A percentile compares a stretch with the other conserved stretches of the same genome.
phyloP scores from a whole-genome alignment of 768 basidiomycete species.

The Kwoniella europaea region DNA sequence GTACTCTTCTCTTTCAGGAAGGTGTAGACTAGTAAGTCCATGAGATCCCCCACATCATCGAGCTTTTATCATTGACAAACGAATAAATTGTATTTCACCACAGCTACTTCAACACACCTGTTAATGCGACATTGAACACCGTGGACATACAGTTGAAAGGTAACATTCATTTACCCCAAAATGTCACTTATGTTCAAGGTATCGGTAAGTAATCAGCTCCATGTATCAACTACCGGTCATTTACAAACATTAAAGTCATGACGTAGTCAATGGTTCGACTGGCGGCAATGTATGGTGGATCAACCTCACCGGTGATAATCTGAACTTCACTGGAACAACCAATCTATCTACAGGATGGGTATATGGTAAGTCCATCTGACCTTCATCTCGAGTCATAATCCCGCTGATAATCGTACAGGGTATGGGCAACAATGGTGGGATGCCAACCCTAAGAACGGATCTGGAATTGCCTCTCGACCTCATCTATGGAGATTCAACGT shows the following conservation, averaged over 20 bases:
- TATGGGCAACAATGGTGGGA: slow-evolving; percentile 66
- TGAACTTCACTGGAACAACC: slow-evolving; percentile 61
- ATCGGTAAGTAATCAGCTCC: slow-evolving; percentile 26
- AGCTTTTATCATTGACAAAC: too few relatives aligned
- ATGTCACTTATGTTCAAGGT: slow-evolving; percentile 61
- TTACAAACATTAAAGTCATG: not conserved
- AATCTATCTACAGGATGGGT: slow-evolving; percentile 61
- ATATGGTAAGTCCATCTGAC: slow-evolving; percentile 52
- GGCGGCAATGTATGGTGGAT: slow-evolving; percentile 61
- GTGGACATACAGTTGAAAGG: slow-evolving; percentile 62
- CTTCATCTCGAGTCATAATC: not conserved
- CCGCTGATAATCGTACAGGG: slow-evolving; percentile 13
- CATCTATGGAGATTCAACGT: slow-evolving; percentile 64
- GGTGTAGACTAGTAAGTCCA: slow-evolving; percentile 45
- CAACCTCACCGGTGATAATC: slow-evolving; percentile 61
- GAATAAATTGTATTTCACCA: too few relatives aligned
- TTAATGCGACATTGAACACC: slow-evolving; percentile 48
- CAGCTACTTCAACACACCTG: slow-evolving; percentile 45
- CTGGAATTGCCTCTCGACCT: slow-evolving; percentile 59
- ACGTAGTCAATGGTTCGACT: slow-evolving; percentile 33
- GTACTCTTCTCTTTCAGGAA: slow-evolving; percentile 32
- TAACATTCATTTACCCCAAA: slow-evolving; percentile 62
- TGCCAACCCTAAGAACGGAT: slow-evolving; percentile 58
- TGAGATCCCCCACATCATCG: too few relatives aligned
- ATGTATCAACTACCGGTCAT: not conserved